Conservation (phyloP, 2,329 filamentous ascomycete species). For the Aurifilum marmelostoma region DNA sequence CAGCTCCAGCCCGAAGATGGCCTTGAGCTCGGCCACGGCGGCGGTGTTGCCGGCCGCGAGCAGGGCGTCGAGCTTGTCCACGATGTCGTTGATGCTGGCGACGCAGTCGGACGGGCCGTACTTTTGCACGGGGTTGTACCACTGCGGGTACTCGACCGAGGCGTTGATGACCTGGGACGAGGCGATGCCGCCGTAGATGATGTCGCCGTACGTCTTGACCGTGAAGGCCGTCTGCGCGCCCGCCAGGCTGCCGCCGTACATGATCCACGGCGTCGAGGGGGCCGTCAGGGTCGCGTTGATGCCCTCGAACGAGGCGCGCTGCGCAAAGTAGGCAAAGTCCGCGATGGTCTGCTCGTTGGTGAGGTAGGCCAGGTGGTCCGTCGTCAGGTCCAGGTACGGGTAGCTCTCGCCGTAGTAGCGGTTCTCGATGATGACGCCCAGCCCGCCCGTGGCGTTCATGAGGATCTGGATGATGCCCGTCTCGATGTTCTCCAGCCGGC, state of each 20-base stretch:
- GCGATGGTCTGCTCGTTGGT: constrained; percentile 57
- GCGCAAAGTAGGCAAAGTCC: constrained; percentile 55
- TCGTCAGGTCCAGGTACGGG: constrained; percentile 51
- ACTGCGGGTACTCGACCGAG: constrained; percentile 49
- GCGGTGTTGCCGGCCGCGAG: constrained; percentile 45
- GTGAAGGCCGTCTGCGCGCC: constrained; percentile 40
- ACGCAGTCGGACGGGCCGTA: constrained; percentile 54
- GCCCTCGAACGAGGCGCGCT: constrained; percentile 49
- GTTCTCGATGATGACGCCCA: constrained; percentile 58
- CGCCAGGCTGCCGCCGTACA: constrained; percentile 28
- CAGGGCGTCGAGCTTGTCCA: constrained; percentile 53
- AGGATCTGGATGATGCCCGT: constrained; percentile 54
- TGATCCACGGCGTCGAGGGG: constrained; percentile 41
- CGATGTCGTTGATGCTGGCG: constrained; percentile 50
- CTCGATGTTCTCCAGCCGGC: constrained; percentile 34
- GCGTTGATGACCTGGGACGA: constrained; percentile 48
- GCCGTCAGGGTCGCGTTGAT: constrained; percentile 46
- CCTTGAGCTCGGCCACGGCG: constrained; percentile 50
- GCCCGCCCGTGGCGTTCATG: constrained; percentile 56
- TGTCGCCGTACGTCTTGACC: constrained; percentile 48
- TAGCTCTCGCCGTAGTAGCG: constrained; percentile 54
- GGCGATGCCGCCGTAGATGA: constrained; percentile 53
- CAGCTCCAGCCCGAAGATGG: constrained; percentile 50
- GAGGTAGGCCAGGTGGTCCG: constrained; percentile 52
- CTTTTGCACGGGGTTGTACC: constrained; percentile 54